These are phyloP conservation scores for Colletotrichum tropicale DNA, from an alignment of 2,329 filamentous ascomycete genomes.

Conservation along the genomic window DNA sequence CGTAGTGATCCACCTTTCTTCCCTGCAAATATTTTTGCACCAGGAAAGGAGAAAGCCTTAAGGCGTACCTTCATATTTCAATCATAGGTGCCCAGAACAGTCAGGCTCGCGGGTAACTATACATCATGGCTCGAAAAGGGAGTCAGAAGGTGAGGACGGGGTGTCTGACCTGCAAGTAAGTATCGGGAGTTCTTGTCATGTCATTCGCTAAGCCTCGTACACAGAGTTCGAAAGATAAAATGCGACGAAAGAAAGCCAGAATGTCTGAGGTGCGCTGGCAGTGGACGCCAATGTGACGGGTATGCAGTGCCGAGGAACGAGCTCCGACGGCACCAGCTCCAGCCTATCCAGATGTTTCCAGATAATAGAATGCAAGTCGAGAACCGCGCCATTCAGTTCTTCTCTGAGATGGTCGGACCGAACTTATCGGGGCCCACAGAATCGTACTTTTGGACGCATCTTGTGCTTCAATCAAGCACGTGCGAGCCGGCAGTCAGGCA, in stretches of 20 bases:
- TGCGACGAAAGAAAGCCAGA: constrained; percentile 59
- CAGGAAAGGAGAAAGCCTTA: too few relatives aligned
- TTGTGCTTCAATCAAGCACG: constrained; percentile 49
- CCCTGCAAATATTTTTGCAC: not conserved
- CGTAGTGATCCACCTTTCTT: not conserved
- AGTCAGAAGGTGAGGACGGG: constrained; percentile 51
- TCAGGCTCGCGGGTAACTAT: fast-evolving
- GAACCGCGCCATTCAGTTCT: constrained; percentile 10
- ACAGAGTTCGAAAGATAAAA: constrained; percentile 58
- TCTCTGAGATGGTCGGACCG: constrained; percentile 11
- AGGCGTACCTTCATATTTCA: too few relatives aligned
- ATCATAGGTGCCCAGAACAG: fast-evolving
- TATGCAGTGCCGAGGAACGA: constrained; percentile 40
- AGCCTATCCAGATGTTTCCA: not conserved
- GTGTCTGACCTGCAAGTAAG: constrained; percentile 61
- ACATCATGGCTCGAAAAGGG: constrained; percentile 35
- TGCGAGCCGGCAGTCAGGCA: constrained; percentile 52
- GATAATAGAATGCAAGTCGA: not conserved
- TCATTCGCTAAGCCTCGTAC: not conserved
- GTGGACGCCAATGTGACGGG: constrained; percentile 62
- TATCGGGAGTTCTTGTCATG: constrained; percentile 9
- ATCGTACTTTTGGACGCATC: constrained; percentile 44
- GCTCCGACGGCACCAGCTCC: not conserved
- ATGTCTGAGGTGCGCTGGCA: constrained; percentile 57
- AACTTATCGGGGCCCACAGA: constrained; percentile 2